Conservation (phyloP, 108 stramenopile genomes). For the Mayamaea pseudoterrestris region DNA sequence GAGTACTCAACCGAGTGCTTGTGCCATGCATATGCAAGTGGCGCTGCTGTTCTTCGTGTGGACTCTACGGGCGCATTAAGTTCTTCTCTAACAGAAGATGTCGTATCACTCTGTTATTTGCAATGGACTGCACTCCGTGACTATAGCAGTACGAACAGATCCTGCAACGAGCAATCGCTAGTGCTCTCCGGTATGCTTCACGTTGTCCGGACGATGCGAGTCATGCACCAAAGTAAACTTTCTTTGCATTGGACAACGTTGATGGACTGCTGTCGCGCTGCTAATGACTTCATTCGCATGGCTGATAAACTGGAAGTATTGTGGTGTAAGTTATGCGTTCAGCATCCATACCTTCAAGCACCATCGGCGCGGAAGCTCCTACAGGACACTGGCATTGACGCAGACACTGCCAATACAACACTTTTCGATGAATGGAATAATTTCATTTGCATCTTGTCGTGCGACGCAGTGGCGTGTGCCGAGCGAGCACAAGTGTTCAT, state of each 20-base stretch:
- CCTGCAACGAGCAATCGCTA: constrained; percentile 31
- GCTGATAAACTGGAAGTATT: constrained; percentile 45
- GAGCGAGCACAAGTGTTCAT: constrained; percentile 44
- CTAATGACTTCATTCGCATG: constrained; percentile 72
- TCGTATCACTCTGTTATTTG: constrained; percentile 52
- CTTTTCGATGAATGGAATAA: constrained; percentile 24
- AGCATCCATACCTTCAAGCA: too few relatives aligned
- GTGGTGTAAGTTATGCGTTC: too few relatives aligned
- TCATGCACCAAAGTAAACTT: constrained; percentile 41
- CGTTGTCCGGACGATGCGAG: constrained; percentile 36
- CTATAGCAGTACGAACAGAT: constrained; percentile 22
- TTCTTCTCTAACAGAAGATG: constrained; percentile 59
- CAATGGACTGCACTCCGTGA: constrained; percentile 63
- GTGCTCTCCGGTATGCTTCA: constrained; percentile 39
- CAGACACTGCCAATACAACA: constrained; percentile 2
- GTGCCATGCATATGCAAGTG: constrained; percentile 11
- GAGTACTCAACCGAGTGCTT: constrained; percentile 15
- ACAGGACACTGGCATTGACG: constrained; percentile 1
- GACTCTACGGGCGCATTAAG: neutral
- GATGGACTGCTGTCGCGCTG: constrained; percentile 52
- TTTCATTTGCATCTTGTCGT: constrained; percentile 30
- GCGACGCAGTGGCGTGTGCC: constrained; percentile 53
- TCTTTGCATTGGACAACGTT: constrained; percentile 46
- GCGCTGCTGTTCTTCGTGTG: neutral
- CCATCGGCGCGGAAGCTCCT: constrained; percentile 14